phyloP scores from a whole-genome alignment of 768 basidiomycete species.

The Auricularia heimuer region DNA sequence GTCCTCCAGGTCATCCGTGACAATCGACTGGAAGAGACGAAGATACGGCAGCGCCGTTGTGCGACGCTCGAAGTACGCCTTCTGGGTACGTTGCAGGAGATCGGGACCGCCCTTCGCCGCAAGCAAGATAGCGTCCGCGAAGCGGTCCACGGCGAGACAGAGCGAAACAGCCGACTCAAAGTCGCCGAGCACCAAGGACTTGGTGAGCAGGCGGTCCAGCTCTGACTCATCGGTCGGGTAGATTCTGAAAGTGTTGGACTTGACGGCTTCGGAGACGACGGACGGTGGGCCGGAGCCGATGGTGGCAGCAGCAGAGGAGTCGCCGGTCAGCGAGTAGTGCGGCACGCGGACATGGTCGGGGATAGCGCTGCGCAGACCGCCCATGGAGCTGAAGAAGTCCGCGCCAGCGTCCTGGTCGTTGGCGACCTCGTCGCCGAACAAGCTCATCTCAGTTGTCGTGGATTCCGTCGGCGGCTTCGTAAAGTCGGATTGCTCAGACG shows the following conservation, averaged over 20 bases:
- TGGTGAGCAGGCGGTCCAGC: slow-evolving; percentile 79
- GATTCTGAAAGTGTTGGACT: slow-evolving; percentile 80
- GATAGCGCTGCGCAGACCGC: slow-evolving; percentile 29
- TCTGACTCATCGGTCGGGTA: slow-evolving; percentile 83
- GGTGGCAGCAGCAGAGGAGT: slow-evolving; percentile 92
- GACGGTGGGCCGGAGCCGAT: slow-evolving; percentile 86
- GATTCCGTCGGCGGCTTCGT: slow-evolving; percentile 57
- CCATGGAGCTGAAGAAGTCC: slow-evolving; percentile 86
- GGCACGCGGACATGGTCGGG: slow-evolving; percentile 51
- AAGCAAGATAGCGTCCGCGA: slow-evolving; percentile 89
- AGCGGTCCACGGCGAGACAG: slow-evolving; percentile 80
- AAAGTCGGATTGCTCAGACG: slow-evolving; percentile 50
- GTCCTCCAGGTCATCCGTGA: slow-evolving; percentile 83
- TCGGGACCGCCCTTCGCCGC: slow-evolving; percentile 87
- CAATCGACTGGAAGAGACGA: slow-evolving; percentile 89
- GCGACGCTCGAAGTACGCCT: slow-evolving; percentile 82
- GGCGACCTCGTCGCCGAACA: slow-evolving; percentile 75
- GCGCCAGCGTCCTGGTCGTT: slow-evolving; percentile 56
- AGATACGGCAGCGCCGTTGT: slow-evolving; percentile 75
- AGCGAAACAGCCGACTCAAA: slow-evolving; percentile 86
- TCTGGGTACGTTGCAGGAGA: slow-evolving; percentile 78
- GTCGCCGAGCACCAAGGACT: slow-evolving; percentile 92
- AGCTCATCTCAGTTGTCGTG: slow-evolving; percentile 66
- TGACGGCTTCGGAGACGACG: slow-evolving; percentile 59
- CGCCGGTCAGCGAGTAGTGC: slow-evolving; percentile 67